These are phyloP conservation scores for Salix purpurea DNA, from an alignment of 345 rosid genomes.

Conservation along the genomic window DNA sequence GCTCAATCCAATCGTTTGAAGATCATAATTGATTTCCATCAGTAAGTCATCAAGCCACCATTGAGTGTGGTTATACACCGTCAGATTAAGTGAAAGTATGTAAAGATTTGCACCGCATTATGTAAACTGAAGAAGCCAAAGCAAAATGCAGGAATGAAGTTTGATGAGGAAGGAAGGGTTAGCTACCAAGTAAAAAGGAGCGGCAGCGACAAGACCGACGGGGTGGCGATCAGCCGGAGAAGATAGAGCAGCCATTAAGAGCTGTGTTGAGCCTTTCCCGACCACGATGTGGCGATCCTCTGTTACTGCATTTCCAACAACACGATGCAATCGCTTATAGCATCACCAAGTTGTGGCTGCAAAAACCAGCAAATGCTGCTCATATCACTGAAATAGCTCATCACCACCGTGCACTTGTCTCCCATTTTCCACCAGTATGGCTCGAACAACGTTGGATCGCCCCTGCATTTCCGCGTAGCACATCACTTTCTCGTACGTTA, in stretches of 20 bases:
- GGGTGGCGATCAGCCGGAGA: constrained; percentile 42
- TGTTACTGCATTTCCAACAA: constrained; percentile 56
- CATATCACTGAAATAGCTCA: constrained; percentile 78
- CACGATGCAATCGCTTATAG: constrained; percentile 59
- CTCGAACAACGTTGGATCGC: constrained; percentile 82
- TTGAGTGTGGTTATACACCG: no score
- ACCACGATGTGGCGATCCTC: constrained; percentile 55
- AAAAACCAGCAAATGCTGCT: constrained; percentile 69
- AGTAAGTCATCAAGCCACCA: no score
- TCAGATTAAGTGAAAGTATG: no score
- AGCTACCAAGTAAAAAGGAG: constrained; percentile 74
- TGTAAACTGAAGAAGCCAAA: no score
- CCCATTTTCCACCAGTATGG: constrained; percentile 62
- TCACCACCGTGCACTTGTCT: constrained; percentile 58
- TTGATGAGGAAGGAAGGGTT: neutral
- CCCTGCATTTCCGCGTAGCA: constrained; percentile 38
- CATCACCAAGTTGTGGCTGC: constrained; percentile 53
- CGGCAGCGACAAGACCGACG: constrained; percentile 66
- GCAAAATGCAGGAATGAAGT: no score
- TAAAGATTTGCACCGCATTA: no score
- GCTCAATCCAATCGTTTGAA: neutral
- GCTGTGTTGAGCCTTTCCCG: constrained; percentile 90
- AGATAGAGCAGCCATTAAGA: constrained; percentile 62
- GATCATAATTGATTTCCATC: neutral
- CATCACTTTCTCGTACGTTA: neutral